Percentiles rank a stretch among this genome's conserved stretches.
phyloP scores from a whole-genome alignment of 2,329 filamentous ascomycete genomes.

The Emericellopsis atlantica region DNA sequence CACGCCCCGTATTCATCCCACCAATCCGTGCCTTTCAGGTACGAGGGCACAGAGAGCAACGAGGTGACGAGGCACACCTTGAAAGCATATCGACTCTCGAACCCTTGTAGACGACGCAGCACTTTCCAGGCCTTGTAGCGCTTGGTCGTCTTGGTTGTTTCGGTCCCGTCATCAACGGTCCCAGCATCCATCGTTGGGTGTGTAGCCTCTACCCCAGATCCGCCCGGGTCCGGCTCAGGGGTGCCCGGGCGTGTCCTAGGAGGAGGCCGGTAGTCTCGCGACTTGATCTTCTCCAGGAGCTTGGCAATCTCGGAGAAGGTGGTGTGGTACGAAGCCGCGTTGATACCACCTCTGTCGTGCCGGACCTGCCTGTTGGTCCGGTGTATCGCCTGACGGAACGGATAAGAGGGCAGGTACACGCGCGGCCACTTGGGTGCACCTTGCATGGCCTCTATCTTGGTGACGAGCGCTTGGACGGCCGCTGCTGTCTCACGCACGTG shows the following conservation, averaged over 20 bases:
- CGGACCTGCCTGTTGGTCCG: constrained; percentile 43
- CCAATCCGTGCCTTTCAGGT: constrained; percentile 33
- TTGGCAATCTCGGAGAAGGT: constrained; percentile 30
- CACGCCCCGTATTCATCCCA: constrained; percentile 42
- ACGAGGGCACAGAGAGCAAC: constrained; percentile 40
- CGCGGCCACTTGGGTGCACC: constrained; percentile 23
- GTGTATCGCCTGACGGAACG: constrained; percentile 37
- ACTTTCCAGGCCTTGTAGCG: constrained; percentile 35
- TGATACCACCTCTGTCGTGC: constrained; percentile 45
- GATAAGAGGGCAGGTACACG: constrained; percentile 39
- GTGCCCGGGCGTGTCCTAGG: neutral
- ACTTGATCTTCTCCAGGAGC: constrained; percentile 28
- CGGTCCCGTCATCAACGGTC: constrained; percentile 16
- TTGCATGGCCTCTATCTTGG: constrained; percentile 34
- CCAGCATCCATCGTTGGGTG: constrained; percentile 21
- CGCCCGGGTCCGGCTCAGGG: constrained; percentile 7
- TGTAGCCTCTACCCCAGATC: constrained; percentile 19
- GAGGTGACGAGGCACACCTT: constrained; percentile 40
- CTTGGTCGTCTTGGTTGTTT: constrained; percentile 21
- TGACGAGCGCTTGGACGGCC: constrained; percentile 30
- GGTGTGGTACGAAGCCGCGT: constrained; percentile 34
- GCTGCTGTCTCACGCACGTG: constrained; percentile 38
- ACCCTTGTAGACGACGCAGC: constrained; percentile 40
- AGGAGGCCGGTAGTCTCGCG: constrained; percentile 20
- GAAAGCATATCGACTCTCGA: constrained; percentile 43